These are phyloP conservation scores for Candida endomychidarum DNA, from an alignment of 805 yeast genomes.

Conservation along the genomic window DNA sequence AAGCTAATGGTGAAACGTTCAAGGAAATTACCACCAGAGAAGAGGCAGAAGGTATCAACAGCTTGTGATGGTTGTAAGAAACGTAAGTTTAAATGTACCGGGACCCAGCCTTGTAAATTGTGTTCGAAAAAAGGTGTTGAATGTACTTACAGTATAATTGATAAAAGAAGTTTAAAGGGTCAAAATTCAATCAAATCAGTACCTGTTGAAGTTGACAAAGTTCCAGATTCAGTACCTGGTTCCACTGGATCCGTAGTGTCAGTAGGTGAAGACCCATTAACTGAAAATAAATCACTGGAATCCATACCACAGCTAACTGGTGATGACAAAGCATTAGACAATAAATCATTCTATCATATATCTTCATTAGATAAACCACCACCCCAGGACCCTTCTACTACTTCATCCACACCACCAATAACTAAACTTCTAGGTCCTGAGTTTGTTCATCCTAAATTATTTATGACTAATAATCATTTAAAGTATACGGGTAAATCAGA, in stretches of 20 bases:
- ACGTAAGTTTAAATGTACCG: slow-evolving; percentile 23
- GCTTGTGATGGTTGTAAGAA: slow-evolving; percentile 27
- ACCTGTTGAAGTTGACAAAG: neutral
- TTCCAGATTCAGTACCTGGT: too few species aligned
- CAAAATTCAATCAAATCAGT: slow-evolving; percentile 11
- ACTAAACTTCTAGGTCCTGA: neutral
- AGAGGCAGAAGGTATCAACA: slow-evolving; percentile 26
- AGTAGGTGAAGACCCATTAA: too few species aligned
- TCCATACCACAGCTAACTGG: too few species aligned
- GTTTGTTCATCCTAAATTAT: slow-evolving; percentile 1
- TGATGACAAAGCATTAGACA: too few species aligned
- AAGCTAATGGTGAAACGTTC: slow-evolving; percentile 13
- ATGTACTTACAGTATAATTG: slow-evolving; percentile 24
- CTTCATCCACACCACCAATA: too few species aligned
- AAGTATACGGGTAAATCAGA: neutral
- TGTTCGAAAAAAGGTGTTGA: slow-evolving; percentile 20
- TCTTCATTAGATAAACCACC: too few species aligned
- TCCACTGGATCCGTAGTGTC: too few species aligned
- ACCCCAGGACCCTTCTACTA: too few species aligned
- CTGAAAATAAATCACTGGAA: too few species aligned
- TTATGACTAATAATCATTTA: neutral
- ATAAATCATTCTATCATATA: too few species aligned
- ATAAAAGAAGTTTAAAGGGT: slow-evolving; percentile 22
- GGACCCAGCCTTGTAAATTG: slow-evolving; percentile 21
- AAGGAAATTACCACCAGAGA: slow-evolving; percentile 20